Conservation (phyloP, 2,329 filamentous ascomycete species). For the Fusarium hostae region DNA sequence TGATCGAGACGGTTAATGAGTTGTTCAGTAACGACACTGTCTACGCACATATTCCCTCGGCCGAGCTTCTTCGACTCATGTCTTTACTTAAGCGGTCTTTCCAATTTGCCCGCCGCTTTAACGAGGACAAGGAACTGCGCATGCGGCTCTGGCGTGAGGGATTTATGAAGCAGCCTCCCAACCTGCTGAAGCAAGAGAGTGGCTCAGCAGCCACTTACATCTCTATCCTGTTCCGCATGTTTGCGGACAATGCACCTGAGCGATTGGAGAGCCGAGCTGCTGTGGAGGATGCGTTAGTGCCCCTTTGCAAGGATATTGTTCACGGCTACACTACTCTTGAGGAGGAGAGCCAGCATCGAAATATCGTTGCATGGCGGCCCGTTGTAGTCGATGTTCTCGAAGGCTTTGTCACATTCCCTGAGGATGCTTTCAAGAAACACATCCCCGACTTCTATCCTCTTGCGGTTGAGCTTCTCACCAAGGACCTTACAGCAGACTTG, state of each 20-base stretch:
- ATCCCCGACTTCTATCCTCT: slow-evolving; percentile 88
- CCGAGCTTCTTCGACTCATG: slow-evolving; percentile 92
- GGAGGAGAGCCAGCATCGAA: slow-evolving; percentile 95
- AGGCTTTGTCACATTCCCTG: slow-evolving; percentile 86
- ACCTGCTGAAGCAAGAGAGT: slow-evolving; percentile 95
- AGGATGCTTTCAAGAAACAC: slow-evolving; percentile 81
- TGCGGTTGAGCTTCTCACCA: slow-evolving; percentile 81
- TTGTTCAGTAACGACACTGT: slow-evolving; percentile 97
- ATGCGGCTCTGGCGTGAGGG: slow-evolving; percentile 96
- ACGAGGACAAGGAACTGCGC: slow-evolving; percentile 94
- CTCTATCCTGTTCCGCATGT: slow-evolving; percentile 96
- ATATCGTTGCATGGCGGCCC: slow-evolving; percentile 96
- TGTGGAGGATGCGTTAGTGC: slow-evolving; percentile 91
- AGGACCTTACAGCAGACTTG: slow-evolving; percentile 84
- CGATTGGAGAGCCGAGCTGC: slow-evolving; percentile 81
- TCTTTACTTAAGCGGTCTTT: slow-evolving; percentile 93
- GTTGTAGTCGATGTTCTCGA: slow-evolving; percentile 98
- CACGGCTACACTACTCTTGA: slow-evolving; percentile 85
- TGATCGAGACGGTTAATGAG: slow-evolving; percentile 99
- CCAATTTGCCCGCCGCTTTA: slow-evolving; percentile 96
- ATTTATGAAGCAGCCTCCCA: slow-evolving; percentile 99
- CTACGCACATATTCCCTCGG: slow-evolving; percentile 90
- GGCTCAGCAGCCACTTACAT: slow-evolving; percentile 95
- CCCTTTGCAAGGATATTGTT: slow-evolving; percentile 95
- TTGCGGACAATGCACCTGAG: slow-evolving; percentile 87